Base-by-base conservation (phyloP, 108 stramenopile genomes). In the Pseudonitzschia pungens region DNA sequence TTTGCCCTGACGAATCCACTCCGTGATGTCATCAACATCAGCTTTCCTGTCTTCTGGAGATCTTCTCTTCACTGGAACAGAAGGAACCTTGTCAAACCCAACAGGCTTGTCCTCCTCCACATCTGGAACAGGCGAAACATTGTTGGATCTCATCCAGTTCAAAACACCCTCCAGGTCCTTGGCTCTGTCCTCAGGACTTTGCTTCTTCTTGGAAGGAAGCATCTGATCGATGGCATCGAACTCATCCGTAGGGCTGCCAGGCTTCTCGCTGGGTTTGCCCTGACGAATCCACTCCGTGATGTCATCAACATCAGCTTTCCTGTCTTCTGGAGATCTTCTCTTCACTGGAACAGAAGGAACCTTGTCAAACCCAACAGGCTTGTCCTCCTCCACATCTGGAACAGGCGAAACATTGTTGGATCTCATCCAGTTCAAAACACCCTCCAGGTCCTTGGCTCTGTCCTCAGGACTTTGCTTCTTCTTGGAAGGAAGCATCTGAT, bases 401-500 rank as follows among this genome's bases (percentile, higher is more conserved):
- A 44, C 62, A 43, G 11, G 62, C 51, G 27, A 40, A 20, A 33
- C 64, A 65, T 31, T 36, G 28, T 53, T 36, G 21, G 64, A 70
- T 20, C 36, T 32, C 60, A 60, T 64, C 76, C 76, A 77, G 62
- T 77, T 69, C n/a, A 77, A 57, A 20, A 68, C 69, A 28, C 50
- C 27, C 29, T 77, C 76, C 41, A 77, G 62, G 24, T 77, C 76
- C 24, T 70, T 69, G 24, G 74, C 74, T 52, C 72, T 62, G 29
- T 45, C 70, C 60, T 81, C 69, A 14, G 72, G 58, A 28, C 43
- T 70, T 48, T 70, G 52, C 1, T 66, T 68, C 16, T 59, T 68
- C 15, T 52, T 65, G 0, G 50, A 42, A 12, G 83, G 83, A 16
- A 75, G 50, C 40, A 81, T 67, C 15, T 75, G 53, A 36, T 67